Evolutionary conservation across 2,329 filamentous ascomycete species (phyloP), one percentile per base, ranked within the genome.

Genomic region (Fusarium circinatum): DNA sequence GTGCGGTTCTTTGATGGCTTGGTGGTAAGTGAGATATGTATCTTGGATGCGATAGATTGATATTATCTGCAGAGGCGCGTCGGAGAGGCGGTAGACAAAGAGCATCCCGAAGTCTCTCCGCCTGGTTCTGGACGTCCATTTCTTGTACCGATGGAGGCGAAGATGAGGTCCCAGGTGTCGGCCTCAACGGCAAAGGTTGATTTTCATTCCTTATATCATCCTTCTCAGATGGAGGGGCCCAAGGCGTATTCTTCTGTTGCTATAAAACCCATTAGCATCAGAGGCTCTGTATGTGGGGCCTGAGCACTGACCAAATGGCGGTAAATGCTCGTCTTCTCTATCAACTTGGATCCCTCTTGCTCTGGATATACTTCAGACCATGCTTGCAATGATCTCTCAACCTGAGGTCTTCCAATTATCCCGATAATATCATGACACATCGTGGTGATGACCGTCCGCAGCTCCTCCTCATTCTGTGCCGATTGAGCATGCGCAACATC

Each of bases 321-420:
- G 30, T 58, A 58, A 20, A 58, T 51, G n/a, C 28, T 58, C 22
- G 56, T 58, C 44, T 38, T 58, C 24, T 58, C 30, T 58, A 58
- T 58, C 42, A 58, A 13, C 3, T 8, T 18, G n/a, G 32, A 1
- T 1, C 41, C 42, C 15, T 49, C 56, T 15, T 51, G 32, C 9
- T 58, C 56, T n/a, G 56, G 56, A 20, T 58, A 58, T 58, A 58
- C 56, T 58, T 58, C 56, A 49, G 56, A 58, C 56, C 56, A 58
- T 5, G 56, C 56, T 4, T 20, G 56, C 6, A 58, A 15, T 0
- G 56, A 58, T 51, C 56, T 36, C 41, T 58, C 56, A 0, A 38
- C 32, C 8, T 58, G 56, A 7, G 56, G 56, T 8, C 56, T 5
- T 28, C 56, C 56, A 24, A 58, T 58, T 28, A 58, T 58, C 9